These are phyloP conservation scores for Puccinia triticina DNA, from an alignment of 1,284 basidiomycete species.

Conservation along the genomic window DNA sequence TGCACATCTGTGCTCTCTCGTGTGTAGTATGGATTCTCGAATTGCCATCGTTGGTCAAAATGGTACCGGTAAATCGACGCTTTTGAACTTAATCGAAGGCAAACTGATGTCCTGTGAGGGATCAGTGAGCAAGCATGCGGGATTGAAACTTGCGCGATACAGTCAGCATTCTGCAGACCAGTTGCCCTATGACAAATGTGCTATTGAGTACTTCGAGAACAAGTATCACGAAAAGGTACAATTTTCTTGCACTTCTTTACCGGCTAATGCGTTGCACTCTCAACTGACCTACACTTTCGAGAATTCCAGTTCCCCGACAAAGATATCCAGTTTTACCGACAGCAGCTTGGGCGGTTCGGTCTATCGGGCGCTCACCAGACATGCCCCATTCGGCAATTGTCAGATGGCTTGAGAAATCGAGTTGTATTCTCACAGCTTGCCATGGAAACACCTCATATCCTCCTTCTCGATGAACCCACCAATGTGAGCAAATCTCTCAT, in stretches of 20 bases:
- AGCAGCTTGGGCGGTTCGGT: conserved; percentile 93
- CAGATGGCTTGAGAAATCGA: conserved; percentile 95
- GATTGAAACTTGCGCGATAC: conserved; percentile 93
- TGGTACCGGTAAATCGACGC: conserved; percentile 95
- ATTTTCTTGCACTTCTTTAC: neutral
- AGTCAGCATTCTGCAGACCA: conserved; percentile 99
- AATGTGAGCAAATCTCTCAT: conserved; percentile 25
- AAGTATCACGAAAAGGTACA: conserved; percentile 70
- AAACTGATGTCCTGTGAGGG: conserved; percentile 79
- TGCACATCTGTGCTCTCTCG: neutral
- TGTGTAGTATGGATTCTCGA: conserved; percentile 82
- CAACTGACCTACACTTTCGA: neutral
- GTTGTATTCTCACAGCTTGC: conserved; percentile 64
- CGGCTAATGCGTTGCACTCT: neutral
- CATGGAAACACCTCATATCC: conserved; percentile 62
- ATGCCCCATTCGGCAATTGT: conserved; percentile 84
- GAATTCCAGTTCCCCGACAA: conserved; percentile 78
- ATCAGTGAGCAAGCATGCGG: conserved; percentile 82
- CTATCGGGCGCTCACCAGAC: conserved; percentile 92
- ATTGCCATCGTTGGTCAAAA: conserved; percentile 98
- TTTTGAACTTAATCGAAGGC: conserved; percentile 91
- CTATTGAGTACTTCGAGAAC: conserved; percentile 90
- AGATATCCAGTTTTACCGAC: conserved; percentile 88
- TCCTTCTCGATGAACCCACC: conserved; percentile 56
- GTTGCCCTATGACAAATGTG: conserved; percentile 87